Evolutionary conservation across 2,329 filamentous ascomycete species (phyloP).

Genomic region (Ceratocystis harringtonii): DNA sequence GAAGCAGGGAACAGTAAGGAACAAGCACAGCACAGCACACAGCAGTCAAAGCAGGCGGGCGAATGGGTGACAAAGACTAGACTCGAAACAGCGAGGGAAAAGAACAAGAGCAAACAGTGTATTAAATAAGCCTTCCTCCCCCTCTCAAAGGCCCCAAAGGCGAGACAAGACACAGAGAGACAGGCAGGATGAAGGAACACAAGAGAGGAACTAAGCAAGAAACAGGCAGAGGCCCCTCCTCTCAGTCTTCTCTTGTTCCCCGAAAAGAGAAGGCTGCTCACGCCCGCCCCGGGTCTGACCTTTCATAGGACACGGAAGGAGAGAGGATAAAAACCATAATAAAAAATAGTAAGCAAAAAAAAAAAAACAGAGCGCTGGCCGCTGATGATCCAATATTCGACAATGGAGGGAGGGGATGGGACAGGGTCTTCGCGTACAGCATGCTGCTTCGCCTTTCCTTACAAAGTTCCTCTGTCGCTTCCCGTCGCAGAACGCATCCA

Average conservation of each 20-base stretch:
- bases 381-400: neutral
- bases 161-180: neutral
- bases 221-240: neutral
- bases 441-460: too few species aligned
- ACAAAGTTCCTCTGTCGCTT: too few species aligned
- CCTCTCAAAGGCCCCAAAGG: too few species aligned
- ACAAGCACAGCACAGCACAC: neutral
- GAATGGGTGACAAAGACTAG: neutral
- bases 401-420: too few species aligned
- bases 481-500: too few species aligned
- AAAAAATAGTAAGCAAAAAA: neutral
- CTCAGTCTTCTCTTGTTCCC: neutral
- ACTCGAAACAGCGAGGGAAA: constrained; percentile 1
- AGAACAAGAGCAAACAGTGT: neutral
- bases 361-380: neutral
- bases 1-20: neutral
- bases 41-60: neutral
- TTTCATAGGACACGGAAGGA: neutral
- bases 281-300: constrained; percentile 7
- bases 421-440: too few species aligned
- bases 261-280: neutral
- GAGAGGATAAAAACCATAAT: neutral
- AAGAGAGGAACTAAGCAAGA: neutral
- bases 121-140: too few species aligned
- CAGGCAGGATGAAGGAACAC: constrained; percentile 5